A percentile compares a stretch with the other conserved stretches of the same genome.
Conservation (phyloP, 306 rosid species). For the Lathyrus aphaca region DNA sequence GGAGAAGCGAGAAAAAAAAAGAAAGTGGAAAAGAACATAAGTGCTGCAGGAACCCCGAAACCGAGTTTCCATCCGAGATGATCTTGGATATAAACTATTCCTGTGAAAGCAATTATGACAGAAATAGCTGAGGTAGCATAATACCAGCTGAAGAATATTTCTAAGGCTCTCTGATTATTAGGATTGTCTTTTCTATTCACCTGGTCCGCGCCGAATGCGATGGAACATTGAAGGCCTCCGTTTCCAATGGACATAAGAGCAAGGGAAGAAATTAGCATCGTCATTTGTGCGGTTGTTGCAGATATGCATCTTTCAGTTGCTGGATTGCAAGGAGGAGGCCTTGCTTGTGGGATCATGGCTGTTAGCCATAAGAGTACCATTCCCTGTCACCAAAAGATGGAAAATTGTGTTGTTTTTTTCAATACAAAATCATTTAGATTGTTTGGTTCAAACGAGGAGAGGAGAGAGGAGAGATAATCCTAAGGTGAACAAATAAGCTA, state of each 20-base stretch:
- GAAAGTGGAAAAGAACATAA: conserved; percentile 29
- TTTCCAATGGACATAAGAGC: conserved; percentile 32
- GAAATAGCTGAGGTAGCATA: conserved; percentile 29
- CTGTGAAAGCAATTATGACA: conserved; percentile 26
- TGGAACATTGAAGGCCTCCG: conserved; percentile 27
- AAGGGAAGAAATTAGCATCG: conserved; percentile 21
- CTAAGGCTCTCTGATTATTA: conserved; percentile 12
- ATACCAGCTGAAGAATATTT: conserved; percentile 25
- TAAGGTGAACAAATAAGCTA: too few relatives aligned
- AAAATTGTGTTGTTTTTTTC: not conserved
- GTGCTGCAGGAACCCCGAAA: conserved; percentile 19
- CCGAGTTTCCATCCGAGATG: conserved; percentile 31
- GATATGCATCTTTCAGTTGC: not conserved
- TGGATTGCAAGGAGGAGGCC: conserved; percentile 25
- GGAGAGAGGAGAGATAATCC: not conserved
- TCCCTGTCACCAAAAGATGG: conserved; percentile 4
- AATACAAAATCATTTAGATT: not conserved
- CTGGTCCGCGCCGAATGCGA: conserved; percentile 24
- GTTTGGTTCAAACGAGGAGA: not conserved
- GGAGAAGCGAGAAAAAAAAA: conserved; percentile 25
- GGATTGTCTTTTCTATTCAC: conserved; percentile 9
- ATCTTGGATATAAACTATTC: conserved; percentile 31
- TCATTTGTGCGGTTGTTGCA: conserved; percentile 2
- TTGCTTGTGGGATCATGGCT: conserved; percentile 25
- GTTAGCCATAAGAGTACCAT: conserved; percentile 28